phyloP scores from a whole-genome alignment of 768 basidiomycete species.

The Serendipita sp. region DNA sequence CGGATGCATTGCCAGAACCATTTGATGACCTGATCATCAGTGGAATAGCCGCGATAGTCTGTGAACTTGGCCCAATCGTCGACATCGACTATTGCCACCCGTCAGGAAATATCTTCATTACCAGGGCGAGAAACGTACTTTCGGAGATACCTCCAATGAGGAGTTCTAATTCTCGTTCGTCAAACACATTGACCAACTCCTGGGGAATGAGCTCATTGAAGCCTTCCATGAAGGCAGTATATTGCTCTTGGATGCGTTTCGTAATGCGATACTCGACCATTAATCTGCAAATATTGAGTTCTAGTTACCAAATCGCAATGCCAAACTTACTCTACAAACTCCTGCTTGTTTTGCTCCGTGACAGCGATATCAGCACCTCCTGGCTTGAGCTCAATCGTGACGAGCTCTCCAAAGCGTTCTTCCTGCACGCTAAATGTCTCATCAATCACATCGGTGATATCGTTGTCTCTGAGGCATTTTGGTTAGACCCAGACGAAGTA shows the following conservation, averaged over 20 bases:
- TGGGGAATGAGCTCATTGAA: slow-evolving; percentile 99
- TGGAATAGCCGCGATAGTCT: slow-evolving; percentile 92
- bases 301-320: too few relatives aligned
- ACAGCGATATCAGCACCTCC: slow-evolving; percentile 77
- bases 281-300: slow-evolving; percentile 19
- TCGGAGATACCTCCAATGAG: slow-evolving; percentile 99
- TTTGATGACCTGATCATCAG: slow-evolving; percentile 90
- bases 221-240: slow-evolving; percentile 99
- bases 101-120: slow-evolving; percentile 4
- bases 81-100: slow-evolving; percentile 23
- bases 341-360: slow-evolving; percentile 97
- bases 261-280: slow-evolving; percentile 97
- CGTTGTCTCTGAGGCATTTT: slow-evolving; percentile 59
- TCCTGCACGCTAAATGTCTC: slow-evolving; percentile 96
- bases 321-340: slow-evolving; percentile 78
- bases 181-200: slow-evolving; percentile 95
- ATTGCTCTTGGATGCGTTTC: slow-evolving; percentile 94
- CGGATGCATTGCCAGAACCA: slow-evolving; percentile 99
- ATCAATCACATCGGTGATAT: slow-evolving; percentile 95
- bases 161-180: slow-evolving; percentile 92
- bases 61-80: slow-evolving; percentile 99
- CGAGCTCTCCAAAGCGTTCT: slow-evolving; percentile 96
- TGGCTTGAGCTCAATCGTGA: slow-evolving; percentile 86
- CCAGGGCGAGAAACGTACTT: slow-evolving; percentile 25
- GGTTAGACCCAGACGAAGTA: slow-evolving; percentile 4